Base-by-base conservation (phyloP, 2,329 filamentous ascomycete species). In the Rhynchosporium secalis region DNA sequence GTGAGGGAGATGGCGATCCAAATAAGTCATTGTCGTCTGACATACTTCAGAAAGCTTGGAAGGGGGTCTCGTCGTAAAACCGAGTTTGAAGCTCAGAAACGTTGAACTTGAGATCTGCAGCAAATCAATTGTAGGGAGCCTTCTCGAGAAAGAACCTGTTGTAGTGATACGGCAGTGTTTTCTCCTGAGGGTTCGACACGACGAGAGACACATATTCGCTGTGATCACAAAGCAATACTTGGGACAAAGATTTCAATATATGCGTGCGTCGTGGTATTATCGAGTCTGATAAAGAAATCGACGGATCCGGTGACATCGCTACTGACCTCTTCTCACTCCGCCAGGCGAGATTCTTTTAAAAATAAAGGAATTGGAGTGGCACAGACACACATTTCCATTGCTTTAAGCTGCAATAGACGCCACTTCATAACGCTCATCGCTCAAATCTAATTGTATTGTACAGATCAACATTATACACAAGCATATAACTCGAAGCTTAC, bases 401-500 rank as follows among this genome's bases (percentile, higher is more conserved):
- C 31, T 48, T 45, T 48, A 45, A 33, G 41, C 43, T 8, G 40
- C 40, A 58, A 40, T n/a, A 48, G 29, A 49, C 20, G 33, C 5
- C 31, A 48, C 36, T 20, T 15, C 43, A 49, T 40, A 58, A 29
- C 43, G 31, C 41, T 29, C 46, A 1, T 38, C 29, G 15, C 31
- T n/a, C 31, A 1, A 47, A 26, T 58, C 29, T 40, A 56, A 45
- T 28, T 48, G 56, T 58, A 26, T 43, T 52, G 12, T 60, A 60
- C 46, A 60, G 4, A 52, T 45, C 38, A 45, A 45, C 28, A 54
- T 54, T 54, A 62, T 33, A 62, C 43, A 40, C 26, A 33, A 20
- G 49, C 12, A 28, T 6, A 1, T 51, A 15, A 31, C 26, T 28
- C 46, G 43, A 52, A 51, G 62, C 26, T 55, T 36, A 47, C 33